Evolutionary conservation across 1,284 basidiomycete genomes (phyloP), one percentile per base, ranked within the genome.

Genomic region (Cryptococcus sp.): DNA sequence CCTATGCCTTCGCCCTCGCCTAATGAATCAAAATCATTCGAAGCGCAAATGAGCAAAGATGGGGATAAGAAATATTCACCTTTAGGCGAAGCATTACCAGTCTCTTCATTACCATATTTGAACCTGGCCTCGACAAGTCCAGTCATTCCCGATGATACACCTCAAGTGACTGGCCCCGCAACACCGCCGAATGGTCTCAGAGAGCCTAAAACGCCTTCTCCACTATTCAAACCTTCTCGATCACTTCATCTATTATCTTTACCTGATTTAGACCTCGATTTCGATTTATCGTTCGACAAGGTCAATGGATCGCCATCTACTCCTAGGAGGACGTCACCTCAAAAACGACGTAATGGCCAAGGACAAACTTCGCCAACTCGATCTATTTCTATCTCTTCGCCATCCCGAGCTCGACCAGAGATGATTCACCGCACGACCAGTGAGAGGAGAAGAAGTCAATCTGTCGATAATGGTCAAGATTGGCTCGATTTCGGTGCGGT

Each of bases 221-320:
- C 25, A 19, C 21, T 43, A 21, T 43, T 59, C 47, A 53, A 52
- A 34, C 59, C 65, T 2, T 62, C 65, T 14, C 57, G 53, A 46
- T 66, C 69, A 3, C 54, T 72, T 4, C 65, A 69, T 53, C 57
- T 74, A 1, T 57, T 74, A 9, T 60, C 67, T 31, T 56, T 74
- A 14, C 74, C 74, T 0, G 67, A 73, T n/a, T 60, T 76, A 14
- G 72, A 76, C 51, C 60, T 75, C 16, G 63, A 64, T 16, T 66
- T 76, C 22, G 65, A 67, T 47, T 52, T 68, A 16, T 58, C 64
- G 1, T 71, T 75, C 34, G 69, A 73, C 45, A 50, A 57, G 1
- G 60, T 67, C 21, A 24, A 42, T 40, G 41, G 55, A 18, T 66
- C 71, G 7, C 72, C 72, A 2, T 48, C 62, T 1, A 67, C 67